Evolutionary conservation across 177 flowering plant species (phyloP).

Genomic region (Vitis hybrid): DNA sequence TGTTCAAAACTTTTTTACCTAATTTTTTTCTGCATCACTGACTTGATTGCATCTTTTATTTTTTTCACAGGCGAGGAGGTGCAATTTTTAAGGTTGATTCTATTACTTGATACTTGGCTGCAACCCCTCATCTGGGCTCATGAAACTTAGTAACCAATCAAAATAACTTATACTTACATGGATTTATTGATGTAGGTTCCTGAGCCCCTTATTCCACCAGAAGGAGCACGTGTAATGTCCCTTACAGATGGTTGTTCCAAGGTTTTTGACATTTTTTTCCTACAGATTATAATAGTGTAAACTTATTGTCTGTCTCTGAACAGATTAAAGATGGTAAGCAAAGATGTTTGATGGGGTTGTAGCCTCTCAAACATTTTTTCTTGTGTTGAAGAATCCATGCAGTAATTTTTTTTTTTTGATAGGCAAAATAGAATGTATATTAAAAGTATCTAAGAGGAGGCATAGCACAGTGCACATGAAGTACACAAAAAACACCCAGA

Average conservation of each 20-base stretch:
- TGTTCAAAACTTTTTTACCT: background rate
- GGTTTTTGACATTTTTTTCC: conserved; percentile 35
- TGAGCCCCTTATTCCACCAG: conserved; percentile 89
- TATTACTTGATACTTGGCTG: conserved; percentile 24
- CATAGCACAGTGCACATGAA: too few species aligned
- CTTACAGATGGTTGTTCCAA: conserved; percentile 94
- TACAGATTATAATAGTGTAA: background rate
- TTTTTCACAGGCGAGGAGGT: conserved; percentile 80
- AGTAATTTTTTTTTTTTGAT: too few species aligned
- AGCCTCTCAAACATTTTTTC: too few species aligned
- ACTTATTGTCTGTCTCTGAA: background rate
- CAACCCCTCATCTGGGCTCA: conserved; percentile 15
- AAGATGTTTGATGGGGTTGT: too few species aligned
- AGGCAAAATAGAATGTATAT: too few species aligned
- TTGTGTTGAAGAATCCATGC: too few species aligned
- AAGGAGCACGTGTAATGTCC: conserved; percentile 97
- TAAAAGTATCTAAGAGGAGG: too few species aligned
- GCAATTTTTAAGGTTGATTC: conserved; percentile 76
- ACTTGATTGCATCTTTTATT: conserved; percentile 22
- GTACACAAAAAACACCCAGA: too few species aligned
- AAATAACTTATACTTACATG: conserved; percentile 9
- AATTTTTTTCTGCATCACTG: conserved; percentile 11
- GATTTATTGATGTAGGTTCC: conserved; percentile 61
- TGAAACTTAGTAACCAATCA: conserved; percentile 4
- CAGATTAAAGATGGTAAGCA: too few species aligned